A percentile compares a stretch with the other conserved stretches of the same genome.
Evolutionary conservation across 441 rosid genomes (phyloP).

Genomic region (Euphorbia neoarborescens): DNA sequence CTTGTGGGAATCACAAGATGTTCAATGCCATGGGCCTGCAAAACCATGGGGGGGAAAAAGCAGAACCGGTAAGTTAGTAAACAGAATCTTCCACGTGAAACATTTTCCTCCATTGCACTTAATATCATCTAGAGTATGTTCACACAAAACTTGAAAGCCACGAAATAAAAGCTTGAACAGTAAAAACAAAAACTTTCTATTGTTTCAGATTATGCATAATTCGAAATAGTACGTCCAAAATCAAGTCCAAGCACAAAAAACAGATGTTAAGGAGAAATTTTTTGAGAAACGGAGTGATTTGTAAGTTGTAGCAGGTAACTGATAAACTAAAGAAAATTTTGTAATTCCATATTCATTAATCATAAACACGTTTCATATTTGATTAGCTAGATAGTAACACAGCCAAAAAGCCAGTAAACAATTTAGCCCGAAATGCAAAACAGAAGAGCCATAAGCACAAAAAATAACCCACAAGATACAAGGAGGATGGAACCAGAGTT

Average conservation of each 20-base stretch:
- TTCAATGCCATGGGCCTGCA: constrained; percentile 64
- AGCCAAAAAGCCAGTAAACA: background rate
- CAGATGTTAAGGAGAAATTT: background rate
- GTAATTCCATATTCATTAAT: background rate
- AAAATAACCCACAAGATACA: constrained; percentile 43
- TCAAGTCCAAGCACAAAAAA: background rate
- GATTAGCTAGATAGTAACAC: background rate
- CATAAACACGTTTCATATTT: background rate
- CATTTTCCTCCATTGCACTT: background rate
- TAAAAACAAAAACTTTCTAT: background rate
- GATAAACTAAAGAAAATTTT: background rate
- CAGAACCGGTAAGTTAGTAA: background rate
- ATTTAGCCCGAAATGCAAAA: background rate
- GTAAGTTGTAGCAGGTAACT: background rate
- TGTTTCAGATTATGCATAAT: background rate
- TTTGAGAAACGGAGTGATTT: background rate
- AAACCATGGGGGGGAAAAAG: constrained; percentile 10
- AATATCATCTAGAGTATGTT: background rate
- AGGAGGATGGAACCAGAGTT: constrained; percentile 61
- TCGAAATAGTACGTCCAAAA: background rate
- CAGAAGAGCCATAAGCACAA: background rate
- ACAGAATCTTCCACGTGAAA: background rate
- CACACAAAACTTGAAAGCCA: background rate
- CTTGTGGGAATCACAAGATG: constrained; percentile 75
- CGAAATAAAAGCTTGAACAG: background rate